A percentile compares a stretch with the other conserved stretches of the same genome.
These are phyloP conservation scores for Punctularia strigosozonata DNA, from an alignment of 768 basidiomycete species.

Conservation along the genomic window DNA sequence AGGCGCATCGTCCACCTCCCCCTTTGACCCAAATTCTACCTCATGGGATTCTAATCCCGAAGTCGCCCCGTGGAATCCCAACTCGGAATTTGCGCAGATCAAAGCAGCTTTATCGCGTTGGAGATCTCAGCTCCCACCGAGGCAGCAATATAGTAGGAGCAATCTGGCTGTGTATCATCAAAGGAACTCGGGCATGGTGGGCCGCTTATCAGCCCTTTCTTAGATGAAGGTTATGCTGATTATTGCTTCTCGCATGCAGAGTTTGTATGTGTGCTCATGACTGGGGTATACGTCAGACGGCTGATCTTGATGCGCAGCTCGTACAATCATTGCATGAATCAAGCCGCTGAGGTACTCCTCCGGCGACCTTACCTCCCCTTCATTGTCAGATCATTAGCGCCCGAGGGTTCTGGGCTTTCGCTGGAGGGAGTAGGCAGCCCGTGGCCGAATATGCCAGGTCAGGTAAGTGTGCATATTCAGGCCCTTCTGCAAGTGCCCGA, in stretches of 20 bases:
- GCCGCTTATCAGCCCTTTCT: not conserved
- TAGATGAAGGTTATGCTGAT: not conserved
- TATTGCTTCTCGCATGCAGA: not conserved
- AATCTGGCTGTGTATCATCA: not conserved
- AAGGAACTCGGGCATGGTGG: not conserved
- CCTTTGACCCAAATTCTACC: too few species aligned
- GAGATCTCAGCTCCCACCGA: not conserved
- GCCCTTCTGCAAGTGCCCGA: too few species aligned
- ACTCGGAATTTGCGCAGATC: not conserved
- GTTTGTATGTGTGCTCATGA: too few species aligned
- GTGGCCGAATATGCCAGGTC: not conserved
- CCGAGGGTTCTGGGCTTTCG: not conserved
- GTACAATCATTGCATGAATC: not conserved
- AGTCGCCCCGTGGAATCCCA: not conserved
- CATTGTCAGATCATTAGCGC: not conserved
- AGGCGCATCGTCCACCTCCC: not conserved
- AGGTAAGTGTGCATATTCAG: too few species aligned
- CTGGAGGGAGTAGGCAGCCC: not conserved
- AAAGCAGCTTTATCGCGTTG: not conserved
- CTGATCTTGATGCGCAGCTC: too few species aligned
- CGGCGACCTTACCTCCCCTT: not conserved
- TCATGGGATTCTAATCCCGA: too few species aligned
- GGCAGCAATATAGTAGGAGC: conserved; percentile 1
- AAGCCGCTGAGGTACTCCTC: not conserved
- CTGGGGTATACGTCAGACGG: too few species aligned